These are phyloP conservation scores for Tolypocladium pustulatum DNA, from an alignment of 2,329 filamentous ascomycete genomes.

Conservation along the genomic window DNA sequence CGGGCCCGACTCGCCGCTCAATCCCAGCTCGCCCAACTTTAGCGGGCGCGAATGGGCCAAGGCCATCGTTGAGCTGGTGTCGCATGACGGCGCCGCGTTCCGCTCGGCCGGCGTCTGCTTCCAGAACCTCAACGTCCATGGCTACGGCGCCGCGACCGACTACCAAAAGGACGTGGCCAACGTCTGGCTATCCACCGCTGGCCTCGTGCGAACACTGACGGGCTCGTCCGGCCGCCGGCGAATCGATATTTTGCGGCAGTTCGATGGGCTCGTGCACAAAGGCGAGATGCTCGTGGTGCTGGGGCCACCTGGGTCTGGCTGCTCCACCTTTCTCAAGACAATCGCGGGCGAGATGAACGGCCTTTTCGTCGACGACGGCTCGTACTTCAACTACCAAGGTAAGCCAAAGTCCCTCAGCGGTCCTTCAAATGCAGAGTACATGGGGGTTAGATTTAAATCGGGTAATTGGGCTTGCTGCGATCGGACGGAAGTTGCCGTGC, in stretches of 20 bases:
- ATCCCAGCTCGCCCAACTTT: slow-evolving; percentile 43
- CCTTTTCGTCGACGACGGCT: slow-evolving; percentile 57
- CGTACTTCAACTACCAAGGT: slow-evolving; percentile 77
- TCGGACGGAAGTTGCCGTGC: slow-evolving; percentile 4
- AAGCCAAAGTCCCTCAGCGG: slow-evolving; percentile 7
- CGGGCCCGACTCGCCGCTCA: slow-evolving; percentile 37
- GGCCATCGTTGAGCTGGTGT: slow-evolving; percentile 41
- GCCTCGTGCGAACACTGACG: slow-evolving; percentile 37
- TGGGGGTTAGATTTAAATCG: neutral
- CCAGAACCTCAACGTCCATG: slow-evolving; percentile 57
- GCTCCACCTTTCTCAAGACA: slow-evolving; percentile 77
- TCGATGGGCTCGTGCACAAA: slow-evolving; percentile 57
- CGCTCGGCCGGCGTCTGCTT: slow-evolving; percentile 56
- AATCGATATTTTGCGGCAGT: slow-evolving; percentile 57
- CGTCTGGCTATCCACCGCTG: slow-evolving; percentile 41
- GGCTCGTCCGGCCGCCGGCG: slow-evolving; percentile 36
- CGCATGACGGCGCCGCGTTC: slow-evolving; percentile 41
- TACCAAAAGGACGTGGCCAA: slow-evolving; percentile 60
- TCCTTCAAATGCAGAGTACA: neutral
- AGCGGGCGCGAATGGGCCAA: slow-evolving; percentile 49
- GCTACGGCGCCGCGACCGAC: slow-evolving; percentile 56
- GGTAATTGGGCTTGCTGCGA: neutral
- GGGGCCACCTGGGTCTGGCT: slow-evolving; percentile 63
- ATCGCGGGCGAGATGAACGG: slow-evolving; percentile 76
- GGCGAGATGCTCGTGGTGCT: slow-evolving; percentile 71